Base-by-base conservation (phyloP, 371 early-diverging fungal species). In the Vairimorpha ceranae region DNA sequence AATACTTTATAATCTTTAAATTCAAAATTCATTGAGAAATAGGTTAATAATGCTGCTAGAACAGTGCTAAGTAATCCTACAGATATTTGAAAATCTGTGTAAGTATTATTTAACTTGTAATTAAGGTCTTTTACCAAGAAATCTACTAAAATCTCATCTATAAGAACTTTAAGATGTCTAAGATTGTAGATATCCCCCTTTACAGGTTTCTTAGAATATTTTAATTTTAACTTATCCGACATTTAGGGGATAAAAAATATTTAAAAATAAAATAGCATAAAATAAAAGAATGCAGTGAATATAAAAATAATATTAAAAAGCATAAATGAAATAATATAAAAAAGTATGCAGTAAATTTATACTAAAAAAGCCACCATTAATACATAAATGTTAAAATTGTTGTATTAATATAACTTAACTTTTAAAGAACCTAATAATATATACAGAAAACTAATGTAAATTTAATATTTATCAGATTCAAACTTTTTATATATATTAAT, bases 131-230 rank as follows among this genome's bases (percentile, higher is more conserved):
- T 35, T 3, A 1, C 45, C 38, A 78, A 64, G 65, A 67, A 81
- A 45, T 76, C 73, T 4, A 35, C 7, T 15, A 81, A 32, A 15
- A 75, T 30, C 52, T 76, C 81, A 41, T 81, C 77, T 10, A 76
- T 54, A 21, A 59, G 46, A n/a, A 74, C 45, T 59, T 78, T 78
- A 52, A 81, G 65, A 48, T 71, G 52, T 65, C 30, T 63, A 4
- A 73, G 61, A 59, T 30, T 67, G 70, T 76, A 65, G 27, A 79
- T 45, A n/a, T 81, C 79, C 12, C 58, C 70, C 14, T 64, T 67
- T 45, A 78, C 38, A n/a, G 76, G 75, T 32, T 64, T 74, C 51
- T 64, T 71, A 32, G 46, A 45, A 51, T 77, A 74, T 67, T 75
- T 75, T 19, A 56, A 21, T 12, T 30, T 72, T 56, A 77, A 48